Evolutionary conservation across 2,329 filamentous ascomycete species (phyloP), one percentile per base, ranked within the genome.

Genomic region (Colletotrichum liaoningense): DNA sequence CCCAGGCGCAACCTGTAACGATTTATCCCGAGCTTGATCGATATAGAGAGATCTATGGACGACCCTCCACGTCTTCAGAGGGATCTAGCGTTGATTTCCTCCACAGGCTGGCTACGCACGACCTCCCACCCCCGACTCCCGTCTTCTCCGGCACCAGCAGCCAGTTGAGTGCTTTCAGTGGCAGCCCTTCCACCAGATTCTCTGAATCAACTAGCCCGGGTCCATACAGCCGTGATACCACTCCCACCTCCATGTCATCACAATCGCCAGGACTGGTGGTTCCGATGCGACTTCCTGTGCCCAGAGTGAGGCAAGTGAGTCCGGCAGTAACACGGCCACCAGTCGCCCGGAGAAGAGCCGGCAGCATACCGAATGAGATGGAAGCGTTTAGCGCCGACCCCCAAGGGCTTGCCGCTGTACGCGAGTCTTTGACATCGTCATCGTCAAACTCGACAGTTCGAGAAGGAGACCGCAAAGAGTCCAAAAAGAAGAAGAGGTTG

Each of bases 171-270:
- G 88, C 87, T 3, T 87, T 91, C 66, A 94, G 93, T 74, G 90
- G 87, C 28, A 95, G 93, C 72, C 93, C 93, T 49, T 95, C 93
- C 4, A 95, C 93, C 1, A 87, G 92, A 74, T 95, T 93, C 78
- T 94, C 93, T 1, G 93, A 91, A 69, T 95, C 93, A 0, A 91
- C 91, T 1, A 89, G 90, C 1, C 90, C 92, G 12, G 90, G 92
- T 2, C 84, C 90, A 5, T 95, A 94, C 81, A 95, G 93, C 79
- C 88, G 93, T 75, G 93, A 93, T 72, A 95, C 93, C 1, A 95
- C 93, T 3, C 93, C 93, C 7, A 95, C 93, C 5, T 95, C 93
- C 11, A 91, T 93, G 75, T 93, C 92, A 8, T 95, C 93, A 1
- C 92, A 93, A 77, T 95, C 93, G 19, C 92, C 93, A 4, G 88